Evolutionary conservation across 805 yeast genomes (phyloP).

Genomic region (Candida morakotiae): DNA sequence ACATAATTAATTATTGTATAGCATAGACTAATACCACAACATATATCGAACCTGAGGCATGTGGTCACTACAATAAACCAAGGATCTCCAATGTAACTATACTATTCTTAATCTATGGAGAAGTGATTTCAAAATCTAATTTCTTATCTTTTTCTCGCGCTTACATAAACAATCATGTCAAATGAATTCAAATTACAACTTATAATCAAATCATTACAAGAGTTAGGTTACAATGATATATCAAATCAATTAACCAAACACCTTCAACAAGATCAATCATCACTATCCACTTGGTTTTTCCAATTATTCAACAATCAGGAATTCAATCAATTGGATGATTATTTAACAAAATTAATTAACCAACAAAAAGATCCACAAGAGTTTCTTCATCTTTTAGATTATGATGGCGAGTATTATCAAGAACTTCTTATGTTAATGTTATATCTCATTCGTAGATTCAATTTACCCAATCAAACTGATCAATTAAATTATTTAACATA

Average conservation of each 20-base stretch:
- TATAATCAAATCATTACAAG: constrained; percentile 25
- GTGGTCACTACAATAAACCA: no score
- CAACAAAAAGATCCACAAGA: background rate
- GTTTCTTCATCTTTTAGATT: constrained; percentile 3
- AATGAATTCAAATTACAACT: constrained; percentile 26
- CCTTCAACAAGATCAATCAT: constrained; percentile 6
- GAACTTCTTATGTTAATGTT: constrained; percentile 12
- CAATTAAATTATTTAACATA: constrained; percentile 21
- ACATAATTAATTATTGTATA: no score
- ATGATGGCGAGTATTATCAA: constrained; percentile 4
- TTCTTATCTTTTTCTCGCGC: no score
- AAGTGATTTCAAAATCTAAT: no score
- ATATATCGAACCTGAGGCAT: no score
- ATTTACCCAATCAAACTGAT: constrained; percentile 11
- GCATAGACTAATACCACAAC: no score
- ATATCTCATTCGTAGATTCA: constrained; percentile 22
- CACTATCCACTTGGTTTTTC: constrained; percentile 15
- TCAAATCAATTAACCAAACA: constrained; percentile 20
- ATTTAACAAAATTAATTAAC: constrained; percentile 9
- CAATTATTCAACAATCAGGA: constrained; percentile 12
- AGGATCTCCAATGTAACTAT: background rate
- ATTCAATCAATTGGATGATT: constrained; percentile 12
- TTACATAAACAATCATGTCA: constrained; percentile 12
- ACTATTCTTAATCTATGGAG: no score
- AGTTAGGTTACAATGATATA: constrained; percentile 25